A percentile compares a stretch with the other conserved stretches of the same genome.
Conservation (phyloP, 345 rosid species). For the Eucalyptus erythrocorys region DNA sequence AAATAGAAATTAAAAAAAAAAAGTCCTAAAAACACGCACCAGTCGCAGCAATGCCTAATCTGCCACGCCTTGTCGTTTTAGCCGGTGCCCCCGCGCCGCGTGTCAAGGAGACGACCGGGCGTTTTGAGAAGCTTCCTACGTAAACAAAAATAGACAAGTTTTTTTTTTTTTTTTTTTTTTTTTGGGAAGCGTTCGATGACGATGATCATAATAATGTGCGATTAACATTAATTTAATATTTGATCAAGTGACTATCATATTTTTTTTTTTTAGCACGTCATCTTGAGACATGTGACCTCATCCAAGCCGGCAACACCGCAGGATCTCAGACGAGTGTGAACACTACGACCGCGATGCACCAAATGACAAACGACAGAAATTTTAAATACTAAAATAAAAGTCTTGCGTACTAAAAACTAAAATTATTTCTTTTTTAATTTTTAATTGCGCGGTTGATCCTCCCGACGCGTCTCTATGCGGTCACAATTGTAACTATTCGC, state of each 20-base stretch:
- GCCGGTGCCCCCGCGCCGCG: neutral
- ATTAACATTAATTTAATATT: neutral
- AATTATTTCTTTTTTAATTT: neutral
- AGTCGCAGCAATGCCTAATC: neutral
- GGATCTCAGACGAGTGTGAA: neutral
- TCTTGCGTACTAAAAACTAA: neutral
- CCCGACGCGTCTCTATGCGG: neutral
- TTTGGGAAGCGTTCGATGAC: neutral
- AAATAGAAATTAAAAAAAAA: neutral
- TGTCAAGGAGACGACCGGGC: neutral
- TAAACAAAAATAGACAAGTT: neutral
- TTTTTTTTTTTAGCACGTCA: neutral
- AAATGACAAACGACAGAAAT: too few species aligned
- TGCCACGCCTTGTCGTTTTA: neutral
- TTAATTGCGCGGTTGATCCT: neutral
- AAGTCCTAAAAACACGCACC: neutral
- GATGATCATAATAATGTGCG: neutral
- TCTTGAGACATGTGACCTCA: neutral
- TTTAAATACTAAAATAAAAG: neutral
- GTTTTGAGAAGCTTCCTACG: neutral
- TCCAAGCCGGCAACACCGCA: neutral
- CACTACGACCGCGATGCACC: neutral
- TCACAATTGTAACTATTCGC: neutral
- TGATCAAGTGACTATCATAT: neutral
- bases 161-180: too few species aligned